Base-by-base conservation (phyloP, 2,329 filamentous ascomycete genomes). In the Chrysosporium keratinophilum region DNA sequence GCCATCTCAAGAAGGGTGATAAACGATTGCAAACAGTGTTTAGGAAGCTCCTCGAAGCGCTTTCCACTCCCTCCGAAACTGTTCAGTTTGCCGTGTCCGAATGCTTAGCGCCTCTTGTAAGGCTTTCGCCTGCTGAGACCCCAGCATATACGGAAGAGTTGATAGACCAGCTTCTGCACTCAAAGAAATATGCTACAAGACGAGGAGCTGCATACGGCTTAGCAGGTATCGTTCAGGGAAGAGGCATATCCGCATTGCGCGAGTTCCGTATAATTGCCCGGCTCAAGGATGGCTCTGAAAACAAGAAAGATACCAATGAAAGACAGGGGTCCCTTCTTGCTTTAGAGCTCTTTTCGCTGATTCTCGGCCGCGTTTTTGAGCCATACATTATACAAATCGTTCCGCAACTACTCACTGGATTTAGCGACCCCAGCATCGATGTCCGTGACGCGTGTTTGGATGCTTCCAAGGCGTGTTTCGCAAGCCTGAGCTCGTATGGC, bases 331-430 rank as follows among this genome's bases (percentile, higher is more conserved):
- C 88, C 9, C 80, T 95, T 60, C 75, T 98, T 53, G 89, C 88
- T 0, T 96, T 93, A 65, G 94, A 98, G 69, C 79, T 98, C 2
- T 74, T 98, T 14, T 88, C 93, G 0, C 82, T 84, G 5, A 81
- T 97, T 54, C 81, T 98, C 20, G 90, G 88, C 12, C 84, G 87
- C 14, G 76, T 91, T 0, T 98, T 97, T 65, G 93, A 98, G 71
- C 93, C 93, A 6, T 98, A 98, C 62, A 86, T 96, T 57, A 93
- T 98, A 56, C 87, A 95, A 66, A 86, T 97, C 48, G 88, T 98
- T 23, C 91, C 91, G 17, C 88, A 96, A 64, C 76, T 98, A 19
- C 79, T 98, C 11, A 81, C 80, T 39, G 88, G 88, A 20, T 98
- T 98, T 63, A 90, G 93, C 52, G 93, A 98, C 68, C 77, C 80